Evolutionary conservation across 179 eudicot genomes (phyloP).

Genomic region (Silene noctiflora): DNA sequence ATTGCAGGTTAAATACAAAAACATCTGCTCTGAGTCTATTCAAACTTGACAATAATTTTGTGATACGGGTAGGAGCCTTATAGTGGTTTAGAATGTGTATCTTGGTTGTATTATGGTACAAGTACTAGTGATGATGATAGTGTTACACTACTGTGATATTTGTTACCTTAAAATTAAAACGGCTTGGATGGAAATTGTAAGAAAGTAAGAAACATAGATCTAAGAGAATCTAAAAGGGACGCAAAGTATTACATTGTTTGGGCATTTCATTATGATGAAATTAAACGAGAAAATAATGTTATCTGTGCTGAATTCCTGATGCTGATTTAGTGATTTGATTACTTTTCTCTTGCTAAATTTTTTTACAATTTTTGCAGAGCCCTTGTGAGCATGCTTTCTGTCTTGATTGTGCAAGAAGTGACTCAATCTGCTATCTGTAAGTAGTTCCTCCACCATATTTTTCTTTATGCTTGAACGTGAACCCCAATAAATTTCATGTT

Average conservation of each 20-base stretch:
- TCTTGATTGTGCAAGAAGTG: constrained; percentile 95
- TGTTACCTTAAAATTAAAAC: not conserved
- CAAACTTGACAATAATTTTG: too few relatives aligned
- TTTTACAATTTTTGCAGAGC: constrained; percentile 62
- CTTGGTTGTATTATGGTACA: too few relatives aligned
- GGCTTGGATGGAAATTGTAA: constrained; percentile 2
- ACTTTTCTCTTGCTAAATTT: not conserved
- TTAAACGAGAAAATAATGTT: not conserved
- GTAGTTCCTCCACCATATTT: constrained; percentile 27
- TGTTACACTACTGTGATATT: not conserved
- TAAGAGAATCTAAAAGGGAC: not conserved
- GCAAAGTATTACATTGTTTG: not conserved
- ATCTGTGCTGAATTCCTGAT: not conserved
- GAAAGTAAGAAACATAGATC: not conserved
- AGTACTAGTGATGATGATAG: not conserved
- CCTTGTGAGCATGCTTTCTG: constrained; percentile 99
- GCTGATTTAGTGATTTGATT: not conserved
- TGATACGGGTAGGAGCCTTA: too few relatives aligned
- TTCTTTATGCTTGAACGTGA: not conserved
- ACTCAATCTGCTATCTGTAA: constrained; percentile 93
- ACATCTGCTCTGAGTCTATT: too few relatives aligned
- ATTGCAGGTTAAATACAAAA: too few relatives aligned
- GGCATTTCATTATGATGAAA: not conserved
- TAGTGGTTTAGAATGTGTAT: too few relatives aligned
- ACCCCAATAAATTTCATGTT: not conserved